Conservation (phyloP, 805 yeast genomes). For the Lipomyces kockii region DNA sequence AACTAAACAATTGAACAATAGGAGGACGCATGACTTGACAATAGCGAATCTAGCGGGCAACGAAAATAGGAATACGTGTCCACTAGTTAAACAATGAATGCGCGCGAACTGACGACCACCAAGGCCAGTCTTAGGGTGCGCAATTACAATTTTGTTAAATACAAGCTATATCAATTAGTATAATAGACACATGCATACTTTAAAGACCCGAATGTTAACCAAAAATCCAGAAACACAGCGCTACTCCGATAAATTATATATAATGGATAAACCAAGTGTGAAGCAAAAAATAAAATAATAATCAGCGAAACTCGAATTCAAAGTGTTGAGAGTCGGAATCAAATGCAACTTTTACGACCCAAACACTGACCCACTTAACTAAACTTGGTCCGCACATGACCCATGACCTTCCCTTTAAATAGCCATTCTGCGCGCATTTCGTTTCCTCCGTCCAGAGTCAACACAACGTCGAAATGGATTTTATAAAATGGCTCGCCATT, state of each 20-base stretch:
- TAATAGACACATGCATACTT: neutral
- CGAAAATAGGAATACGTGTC: neutral
- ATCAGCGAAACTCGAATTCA: neutral
- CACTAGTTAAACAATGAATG: neutral
- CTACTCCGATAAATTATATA: neutral
- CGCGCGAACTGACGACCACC: neutral
- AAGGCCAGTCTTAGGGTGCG: neutral
- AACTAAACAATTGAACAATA: too few relatives aligned
- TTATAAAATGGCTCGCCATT: conserved; percentile 13
- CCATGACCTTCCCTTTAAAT: conserved; percentile 19
- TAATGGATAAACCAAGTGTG: too few relatives aligned
- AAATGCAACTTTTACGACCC: neutral
- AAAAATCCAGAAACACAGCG: neutral
- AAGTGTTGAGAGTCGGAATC: neutral
- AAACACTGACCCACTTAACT: neutral
- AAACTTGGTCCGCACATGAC: conserved; percentile 24
- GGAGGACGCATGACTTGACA: too few relatives aligned
- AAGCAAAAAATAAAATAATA: neutral
- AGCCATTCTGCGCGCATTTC: conserved; percentile 31
- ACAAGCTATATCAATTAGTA: neutral
- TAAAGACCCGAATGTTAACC: neutral
- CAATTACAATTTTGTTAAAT: neutral
- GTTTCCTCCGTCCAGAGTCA: conserved; percentile 32
- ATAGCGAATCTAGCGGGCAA: too few relatives aligned
- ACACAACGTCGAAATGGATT: conserved; percentile 21